Base-by-base conservation (phyloP, 768 basidiomycete genomes). In the Kwoniella dejecticola region DNA sequence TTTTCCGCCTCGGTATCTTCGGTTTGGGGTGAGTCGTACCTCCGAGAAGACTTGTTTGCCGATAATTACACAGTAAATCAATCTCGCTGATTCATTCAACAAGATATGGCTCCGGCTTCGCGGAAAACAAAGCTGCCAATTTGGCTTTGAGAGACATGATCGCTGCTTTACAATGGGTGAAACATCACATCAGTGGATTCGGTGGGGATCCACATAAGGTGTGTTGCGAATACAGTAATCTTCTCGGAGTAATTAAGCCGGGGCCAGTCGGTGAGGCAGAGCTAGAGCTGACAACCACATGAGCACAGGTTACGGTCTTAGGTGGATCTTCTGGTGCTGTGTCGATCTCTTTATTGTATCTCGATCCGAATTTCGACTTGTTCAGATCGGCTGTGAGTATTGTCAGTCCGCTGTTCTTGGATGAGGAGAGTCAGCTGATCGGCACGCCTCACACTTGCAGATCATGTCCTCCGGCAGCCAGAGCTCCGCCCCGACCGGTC, bases 171-270 rank as follows among this genome's bases (percentile, higher is more conserved):
- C 63, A 77, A 17, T 89, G 87, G 74, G 77, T 89, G 0, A 83
- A 87, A 63, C 79, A 86, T 13, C 86, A 89, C 66, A 85, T 88
- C 13, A 82, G 79, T 1, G 81, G 82, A 2, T 89, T 89, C 68
- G 86, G 87, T 10, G 87, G 87, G 0, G 84, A 87, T 75, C 83
- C 84, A 13, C 62, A 33, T n/a, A 63, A 52, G 52, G 52, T 62
- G 12, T 6, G 19, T n/a, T 1, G 0, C 27, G 13, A 4, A 49
- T 31, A 19, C 12, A 17, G 26, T n/a, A 48, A n/a, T n/a, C n/a
- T n/a, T n/a, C n/a, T n/a, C n/a, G n/a, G n/a, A n/a, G n/a, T n/a
- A n/a, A n/a, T n/a, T n/a, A n/a, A n/a, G n/a, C n/a, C n/a, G n/a
- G n/a, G n/a, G n/a, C n/a, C n/a, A n/a, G n/a, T n/a, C n/a, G n/a